Evolutionary conservation across 208 protist genomes (phyloP).

Genomic region (Leishmania major): DNA sequence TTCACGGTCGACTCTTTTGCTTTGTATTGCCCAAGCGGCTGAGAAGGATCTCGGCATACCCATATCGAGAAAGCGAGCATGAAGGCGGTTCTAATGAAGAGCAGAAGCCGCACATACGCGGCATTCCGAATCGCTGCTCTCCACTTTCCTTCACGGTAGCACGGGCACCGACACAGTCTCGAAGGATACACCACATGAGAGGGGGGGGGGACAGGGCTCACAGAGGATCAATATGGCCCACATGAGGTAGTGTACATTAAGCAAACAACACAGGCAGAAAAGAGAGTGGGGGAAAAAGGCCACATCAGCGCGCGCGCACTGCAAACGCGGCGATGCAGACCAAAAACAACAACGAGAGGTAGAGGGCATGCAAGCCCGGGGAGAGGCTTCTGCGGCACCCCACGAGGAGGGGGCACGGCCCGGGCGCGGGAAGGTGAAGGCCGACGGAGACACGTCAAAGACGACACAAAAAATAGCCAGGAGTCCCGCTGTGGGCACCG

Average conservation of each 20-base stretch:
- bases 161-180: too few species aligned
- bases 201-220: background rate
- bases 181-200: background rate
- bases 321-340: background rate
- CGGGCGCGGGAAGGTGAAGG: background rate
- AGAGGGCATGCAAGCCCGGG: too few species aligned
- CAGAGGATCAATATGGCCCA: background rate
- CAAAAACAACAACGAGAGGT: background rate
- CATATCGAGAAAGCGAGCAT: background rate
- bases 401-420: too few species aligned
- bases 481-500: background rate
- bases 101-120: background rate
- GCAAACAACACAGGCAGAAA: background rate
- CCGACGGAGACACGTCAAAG: background rate
- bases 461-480: background rate
- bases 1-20: background rate
- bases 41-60: background rate
- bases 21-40: background rate
- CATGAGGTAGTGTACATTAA: conserved; percentile 5
- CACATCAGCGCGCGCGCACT: too few species aligned
- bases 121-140: background rate
- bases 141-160: too few species aligned
- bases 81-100: background rate
- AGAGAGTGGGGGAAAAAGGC: too few species aligned
- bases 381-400: too few species aligned